Percentiles rank a stretch among this genome's conserved stretches.
Evolutionary conservation across 441 rosid species (phyloP).

Genomic region (Sinapis alba): DNA sequence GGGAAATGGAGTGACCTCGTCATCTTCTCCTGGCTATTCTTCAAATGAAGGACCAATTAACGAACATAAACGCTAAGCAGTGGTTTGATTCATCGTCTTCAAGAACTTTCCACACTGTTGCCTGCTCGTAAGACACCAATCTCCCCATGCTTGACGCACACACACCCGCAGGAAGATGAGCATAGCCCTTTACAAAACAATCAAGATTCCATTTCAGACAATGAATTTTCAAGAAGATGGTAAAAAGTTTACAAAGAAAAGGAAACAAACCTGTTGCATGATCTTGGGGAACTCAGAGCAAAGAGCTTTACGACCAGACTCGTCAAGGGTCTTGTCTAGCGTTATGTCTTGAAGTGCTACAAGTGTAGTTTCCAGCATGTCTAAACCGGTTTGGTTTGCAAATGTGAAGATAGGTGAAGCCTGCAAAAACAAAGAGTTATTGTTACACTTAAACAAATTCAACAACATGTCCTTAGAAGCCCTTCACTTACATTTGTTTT

Average conservation of each 20-base stretch:
- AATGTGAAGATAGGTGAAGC: slow-evolving; percentile 86
- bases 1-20: not conserved
- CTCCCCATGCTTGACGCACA: slow-evolving; percentile 90
- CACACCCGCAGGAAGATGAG: slow-evolving; percentile 72
- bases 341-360: slow-evolving; percentile 90
- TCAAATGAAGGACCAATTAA: slow-evolving; percentile 89
- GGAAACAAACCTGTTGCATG: slow-evolving; percentile 74
- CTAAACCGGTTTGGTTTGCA: slow-evolving; percentile 94
- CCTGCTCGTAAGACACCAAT: slow-evolving; percentile 78
- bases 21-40: not conserved
- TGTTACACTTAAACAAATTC: slow-evolving; percentile 6
- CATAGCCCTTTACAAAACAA: slow-evolving; percentile 54
- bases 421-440: slow-evolving; percentile 43
- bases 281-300: slow-evolving; percentile 85
- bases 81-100: slow-evolving; percentile 74
- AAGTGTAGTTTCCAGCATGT: slow-evolving; percentile 95
- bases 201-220: not conserved
- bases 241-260: not conserved
- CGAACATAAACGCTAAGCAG: slow-evolving; percentile 81
- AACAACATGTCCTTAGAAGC: not conserved
- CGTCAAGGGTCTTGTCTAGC: slow-evolving; percentile 87
- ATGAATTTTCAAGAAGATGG: not conserved
- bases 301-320: slow-evolving; percentile 73
- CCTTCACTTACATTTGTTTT: slow-evolving; percentile 61
- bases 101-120: slow-evolving; percentile 80